Base-by-base conservation (phyloP, 345 rosid species). In the Brassica rapa region DNA sequence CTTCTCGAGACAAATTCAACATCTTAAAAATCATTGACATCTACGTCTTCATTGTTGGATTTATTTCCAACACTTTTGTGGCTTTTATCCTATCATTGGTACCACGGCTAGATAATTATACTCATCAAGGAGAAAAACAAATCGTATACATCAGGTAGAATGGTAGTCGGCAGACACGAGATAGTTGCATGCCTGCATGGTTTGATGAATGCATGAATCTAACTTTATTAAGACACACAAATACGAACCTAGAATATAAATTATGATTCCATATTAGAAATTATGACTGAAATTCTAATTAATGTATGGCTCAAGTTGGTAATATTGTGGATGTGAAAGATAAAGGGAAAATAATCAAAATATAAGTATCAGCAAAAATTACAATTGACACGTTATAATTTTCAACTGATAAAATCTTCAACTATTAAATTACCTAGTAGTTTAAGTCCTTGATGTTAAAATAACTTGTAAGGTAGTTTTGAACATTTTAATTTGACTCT, bases 41-140 rank as follows among this genome's bases (percentile, higher is more conserved):
- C 16, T 67, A 61, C 78, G 60, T 73, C 70, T 62, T 16, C 82
- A 14, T 73, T 37, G 25, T 79, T 73, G 78, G 66, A 68, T 68
- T 33, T 68, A 51, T 33, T 61, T 59, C 69, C 69, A 66, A 66
- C 39, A 59, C 69, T 72, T 66, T 43, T 72, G 23, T 57, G 71
- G 11, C 63, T 66, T 66, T 71, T 72, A 60, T 62, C n/a, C 66
- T 33, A 30, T 66, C 6, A 46, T 4, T 12, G 53, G 53, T 51
- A 51, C 57, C 21, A 51, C 24, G 10, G 24, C 24, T 53, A 14
- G 57, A 46, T 15, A 53, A 53, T 16, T 53, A 15, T 53, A 16
- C 59, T 51, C 21, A 0, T 51, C 57, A 15, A 24, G 64, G 16
- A 11, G 3, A 6, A 16, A 33, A 19, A 2, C 1, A 39, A n/a